These are phyloP conservation scores for Wickerhamiella lipophila DNA, from an alignment of 805 yeast genomes.

Conservation along the genomic window DNA sequence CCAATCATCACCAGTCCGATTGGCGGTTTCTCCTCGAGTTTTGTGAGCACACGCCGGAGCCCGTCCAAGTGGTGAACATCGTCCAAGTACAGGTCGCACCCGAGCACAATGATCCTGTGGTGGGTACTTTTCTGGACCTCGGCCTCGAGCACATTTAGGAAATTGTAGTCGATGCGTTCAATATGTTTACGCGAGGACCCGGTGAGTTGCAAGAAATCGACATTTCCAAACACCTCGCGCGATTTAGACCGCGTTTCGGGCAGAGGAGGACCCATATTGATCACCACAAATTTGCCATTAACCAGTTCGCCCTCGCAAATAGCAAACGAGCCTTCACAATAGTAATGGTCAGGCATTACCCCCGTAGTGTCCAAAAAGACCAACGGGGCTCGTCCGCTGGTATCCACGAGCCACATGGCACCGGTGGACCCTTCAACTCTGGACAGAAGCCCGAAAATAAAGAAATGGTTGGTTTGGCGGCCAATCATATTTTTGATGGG, in stretches of 20 bases:
- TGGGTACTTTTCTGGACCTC: slow-evolving; percentile 42
- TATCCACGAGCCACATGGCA: slow-evolving; percentile 74
- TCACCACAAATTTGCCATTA: slow-evolving; percentile 48
- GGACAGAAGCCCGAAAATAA: slow-evolving; percentile 64
- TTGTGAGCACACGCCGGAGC: slow-evolving; percentile 46
- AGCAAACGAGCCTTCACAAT: slow-evolving; percentile 61
- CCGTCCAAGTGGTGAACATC: slow-evolving; percentile 47
- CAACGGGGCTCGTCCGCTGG: slow-evolving; percentile 58
- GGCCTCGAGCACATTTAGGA: slow-evolving; percentile 42
- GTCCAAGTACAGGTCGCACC: slow-evolving; percentile 62
- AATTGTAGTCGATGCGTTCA: slow-evolving; percentile 46
- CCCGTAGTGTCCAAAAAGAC: slow-evolving; percentile 43
- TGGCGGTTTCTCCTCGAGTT: slow-evolving; percentile 46
- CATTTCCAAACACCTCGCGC: slow-evolving; percentile 58
- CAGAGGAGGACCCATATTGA: slow-evolving; percentile 75
- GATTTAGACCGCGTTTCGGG: slow-evolving; percentile 61
- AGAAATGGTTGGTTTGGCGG: slow-evolving; percentile 61
- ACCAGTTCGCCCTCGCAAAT: slow-evolving; percentile 78
- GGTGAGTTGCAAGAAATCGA: slow-evolving; percentile 53
- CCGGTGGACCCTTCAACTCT: slow-evolving; percentile 34
- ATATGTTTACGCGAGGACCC: slow-evolving; percentile 22
- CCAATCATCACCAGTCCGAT: slow-evolving; percentile 69
- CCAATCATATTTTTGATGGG: slow-evolving; percentile 77
- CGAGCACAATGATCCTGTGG: slow-evolving; percentile 57
- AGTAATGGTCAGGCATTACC: slow-evolving; percentile 51